Conservation (phyloP, 1,284 basidiomycete genomes). For the Meira miltonrushii region DNA sequence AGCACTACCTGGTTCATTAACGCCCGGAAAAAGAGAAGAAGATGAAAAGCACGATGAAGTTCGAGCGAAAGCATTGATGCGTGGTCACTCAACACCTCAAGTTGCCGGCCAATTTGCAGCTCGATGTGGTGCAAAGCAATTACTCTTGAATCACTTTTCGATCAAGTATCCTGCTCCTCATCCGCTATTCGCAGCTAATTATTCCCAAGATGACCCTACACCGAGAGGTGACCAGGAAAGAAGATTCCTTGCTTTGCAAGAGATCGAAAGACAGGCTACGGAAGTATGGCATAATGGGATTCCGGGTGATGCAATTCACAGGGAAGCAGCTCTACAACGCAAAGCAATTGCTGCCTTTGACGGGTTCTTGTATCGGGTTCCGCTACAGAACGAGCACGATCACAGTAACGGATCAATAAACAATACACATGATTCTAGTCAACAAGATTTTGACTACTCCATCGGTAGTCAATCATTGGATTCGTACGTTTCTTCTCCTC, state of each 20-base stretch:
- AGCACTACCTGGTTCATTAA: constrained; percentile 28
- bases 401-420: neutral
- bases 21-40: constrained; percentile 25
- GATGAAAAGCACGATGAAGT: constrained; percentile 21
- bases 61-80: constrained; percentile 21
- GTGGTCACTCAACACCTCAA: constrained; percentile 46
- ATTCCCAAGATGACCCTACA: neutral
- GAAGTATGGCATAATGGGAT: constrained; percentile 26
- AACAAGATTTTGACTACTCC: neutral
- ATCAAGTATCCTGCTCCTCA: constrained; percentile 33
- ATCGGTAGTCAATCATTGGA: neutral
- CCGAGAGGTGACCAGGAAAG: neutral
- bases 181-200: neutral
- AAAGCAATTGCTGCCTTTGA: constrained; percentile 18
- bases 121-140: constrained; percentile 23
- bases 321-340: neutral
- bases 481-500: neutral
- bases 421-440: neutral
- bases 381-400: neutral
- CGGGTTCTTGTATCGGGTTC: constrained; percentile 14
- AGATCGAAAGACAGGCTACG: constrained; percentile 37
- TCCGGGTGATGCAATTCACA: constrained; percentile 1
- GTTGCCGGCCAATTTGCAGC: constrained; percentile 45
- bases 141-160: constrained; percentile 49
- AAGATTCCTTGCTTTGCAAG: constrained; percentile 22